Evolutionary conservation across 2,329 filamentous ascomycete species (phyloP), one percentile per base, ranked within the genome.

Genomic region (Esteya vermicola): DNA sequence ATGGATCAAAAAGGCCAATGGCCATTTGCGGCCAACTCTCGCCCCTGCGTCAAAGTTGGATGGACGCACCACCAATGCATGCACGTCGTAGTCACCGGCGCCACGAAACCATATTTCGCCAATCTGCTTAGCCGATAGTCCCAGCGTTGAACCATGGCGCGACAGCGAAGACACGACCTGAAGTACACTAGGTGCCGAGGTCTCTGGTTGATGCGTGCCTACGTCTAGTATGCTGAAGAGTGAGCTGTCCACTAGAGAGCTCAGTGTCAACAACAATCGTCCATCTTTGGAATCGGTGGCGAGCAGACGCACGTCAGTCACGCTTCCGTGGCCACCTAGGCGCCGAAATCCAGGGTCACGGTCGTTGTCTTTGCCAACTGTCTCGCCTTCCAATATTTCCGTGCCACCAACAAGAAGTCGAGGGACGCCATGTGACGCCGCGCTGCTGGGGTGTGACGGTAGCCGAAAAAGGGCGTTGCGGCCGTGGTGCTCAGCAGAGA

Each of bases 1-100:
- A 52, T 93, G 85, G 46, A 93, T 82, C 32, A 88, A 62, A 53
- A 86, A 79, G 2, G 81, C 75, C 5, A 93, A 65, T 0, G 85
- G 85, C 51, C 89, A 93, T 47, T 74, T 85, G 31, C 41, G 42
- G 25, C 28, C 40, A 35, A 39, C 39, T 33, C 45, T 46, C 57
- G 85, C 80, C 16, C 58, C 64, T 9, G 68, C 58, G 51, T 83
- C 70, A 53, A 89, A 93, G 50, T 70, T 47, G 0, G 75, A 77
- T 0, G 77, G 81, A 43, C 71, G 75, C 49, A 85, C 62, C 5
- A 81, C 72, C 53, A 81, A 72, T 1, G 80, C 78, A 49, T 85
- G 81, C n/a, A 84, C 70, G 26, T 73, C 60, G 45, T 80, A 78
- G 30, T 64, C 64, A 21, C 69, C 73, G 5, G 73, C 73, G 23